phyloP scores from a whole-genome alignment of 768 basidiomycete species.

The Lyophyllum decastes region DNA sequence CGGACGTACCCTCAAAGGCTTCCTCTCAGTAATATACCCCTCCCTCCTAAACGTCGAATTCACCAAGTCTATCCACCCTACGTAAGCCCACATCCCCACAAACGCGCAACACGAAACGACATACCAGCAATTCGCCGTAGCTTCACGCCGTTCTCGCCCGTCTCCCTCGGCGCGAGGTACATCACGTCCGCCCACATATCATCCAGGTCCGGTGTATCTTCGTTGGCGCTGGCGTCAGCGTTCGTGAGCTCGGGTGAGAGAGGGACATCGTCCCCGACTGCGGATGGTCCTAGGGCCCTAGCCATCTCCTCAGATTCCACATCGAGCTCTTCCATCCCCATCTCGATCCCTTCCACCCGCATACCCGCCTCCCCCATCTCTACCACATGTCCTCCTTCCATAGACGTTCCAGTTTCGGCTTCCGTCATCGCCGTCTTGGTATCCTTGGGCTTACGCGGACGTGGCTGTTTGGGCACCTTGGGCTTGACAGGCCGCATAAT shows the following conservation, averaged over 20 bases:
- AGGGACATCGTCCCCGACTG: no score
- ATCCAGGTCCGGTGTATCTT: neutral
- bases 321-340: no score
- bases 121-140: constrained; percentile 32
- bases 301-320: no score
- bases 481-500: constrained; percentile 36
- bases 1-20: constrained; percentile 54
- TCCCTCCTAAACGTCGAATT: constrained; percentile 37
- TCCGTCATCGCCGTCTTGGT: no score
- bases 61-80: constrained; percentile 40
- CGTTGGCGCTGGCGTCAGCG: no score
- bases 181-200: constrained; percentile 53
- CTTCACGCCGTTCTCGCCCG: constrained; percentile 22
- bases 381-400: no score
- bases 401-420: no score
- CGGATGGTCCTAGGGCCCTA: no score
- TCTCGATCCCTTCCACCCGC: no score
- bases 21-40: constrained; percentile 45
- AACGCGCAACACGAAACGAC: neutral
- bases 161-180: constrained; percentile 50
- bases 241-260: no score
- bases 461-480: neutral
- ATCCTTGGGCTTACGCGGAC: neutral
- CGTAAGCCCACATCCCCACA: neutral
- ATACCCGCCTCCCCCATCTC: no score